phyloP scores from a whole-genome alignment of 768 basidiomycete species.

The Lentinula lateritia region DNA sequence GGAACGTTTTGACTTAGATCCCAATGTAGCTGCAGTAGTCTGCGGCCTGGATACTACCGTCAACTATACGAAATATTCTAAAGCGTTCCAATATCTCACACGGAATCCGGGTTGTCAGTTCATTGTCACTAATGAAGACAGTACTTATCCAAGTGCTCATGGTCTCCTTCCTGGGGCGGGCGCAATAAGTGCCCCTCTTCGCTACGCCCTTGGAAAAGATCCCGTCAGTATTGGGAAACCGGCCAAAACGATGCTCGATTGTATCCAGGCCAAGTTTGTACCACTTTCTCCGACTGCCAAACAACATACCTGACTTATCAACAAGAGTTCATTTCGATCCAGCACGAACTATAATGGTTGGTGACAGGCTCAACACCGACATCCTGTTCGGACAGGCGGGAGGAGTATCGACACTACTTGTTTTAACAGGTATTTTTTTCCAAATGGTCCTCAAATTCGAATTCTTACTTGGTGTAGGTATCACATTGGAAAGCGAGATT shows the following conservation, averaged over 20 bases:
- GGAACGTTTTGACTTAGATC: constrained; percentile 68
- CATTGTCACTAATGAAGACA: constrained; percentile 89
- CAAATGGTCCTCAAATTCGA: neutral
- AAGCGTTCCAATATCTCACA: constrained; percentile 86
- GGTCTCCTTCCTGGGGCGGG: constrained; percentile 81
- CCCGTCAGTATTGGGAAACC: constrained; percentile 89
- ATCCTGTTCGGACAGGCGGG: constrained; percentile 89
- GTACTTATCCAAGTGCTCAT: constrained; percentile 77
- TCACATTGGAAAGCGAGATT: constrained; percentile 71
- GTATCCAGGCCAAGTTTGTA: constrained; percentile 65
- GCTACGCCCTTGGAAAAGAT: constrained; percentile 60
- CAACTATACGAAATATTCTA: constrained; percentile 92
- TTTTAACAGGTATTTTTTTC: constrained; percentile 69
- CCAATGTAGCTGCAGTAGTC: constrained; percentile 85
- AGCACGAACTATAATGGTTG: constrained; percentile 86
- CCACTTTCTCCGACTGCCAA: neutral
- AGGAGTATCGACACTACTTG: constrained; percentile 82
- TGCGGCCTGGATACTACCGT: constrained; percentile 84
- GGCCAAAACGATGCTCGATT: constrained; percentile 87
- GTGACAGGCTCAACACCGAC: constrained; percentile 93
- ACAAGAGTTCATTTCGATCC: constrained; percentile 83
- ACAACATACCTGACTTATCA: constrained; percentile 5
- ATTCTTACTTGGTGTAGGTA: constrained; percentile 41
- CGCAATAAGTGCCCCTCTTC: constrained; percentile 75
- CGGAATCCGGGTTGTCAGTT: constrained; percentile 78